Conservation (phyloP, 108 stramenopile species). For the Mayamaea pseudoterrestris region DNA sequence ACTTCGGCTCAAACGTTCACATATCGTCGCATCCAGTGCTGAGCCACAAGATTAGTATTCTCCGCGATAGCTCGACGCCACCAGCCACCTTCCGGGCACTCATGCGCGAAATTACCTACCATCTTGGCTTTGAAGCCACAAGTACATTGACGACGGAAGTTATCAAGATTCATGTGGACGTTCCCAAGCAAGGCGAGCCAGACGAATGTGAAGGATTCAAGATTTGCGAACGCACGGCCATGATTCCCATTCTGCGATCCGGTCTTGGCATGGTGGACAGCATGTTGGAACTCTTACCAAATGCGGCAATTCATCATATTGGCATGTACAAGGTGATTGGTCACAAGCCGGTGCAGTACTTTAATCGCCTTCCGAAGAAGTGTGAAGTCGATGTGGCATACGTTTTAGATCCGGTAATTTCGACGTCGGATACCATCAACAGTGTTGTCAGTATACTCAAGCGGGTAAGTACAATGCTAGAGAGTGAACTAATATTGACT, state of each 20-base stretch:
- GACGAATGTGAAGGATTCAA: conserved; percentile 46
- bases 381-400: conserved; percentile 77
- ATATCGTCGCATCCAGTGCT: conserved; percentile 67
- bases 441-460: conserved; percentile 88
- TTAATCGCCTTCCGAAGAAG: conserved; percentile 86
- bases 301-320: conserved; percentile 92
- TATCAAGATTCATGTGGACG: conserved; percentile 36
- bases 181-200: neutral
- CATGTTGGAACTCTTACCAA: conserved; percentile 90
- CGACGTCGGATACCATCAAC: conserved; percentile 76
- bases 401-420: conserved; percentile 91
- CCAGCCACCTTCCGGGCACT: conserved; percentile 75
- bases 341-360: conserved; percentile 87
- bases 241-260: conserved; percentile 90
- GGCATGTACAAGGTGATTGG: conserved; percentile 88
- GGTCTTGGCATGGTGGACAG: conserved; percentile 94
- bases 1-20: conserved; percentile 30
- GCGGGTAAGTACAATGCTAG: conserved; percentile 59
- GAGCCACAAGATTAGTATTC: conserved; percentile 61
- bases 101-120: conserved; percentile 89
- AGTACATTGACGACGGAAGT: conserved; percentile 47
- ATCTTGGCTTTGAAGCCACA: conserved; percentile 97
- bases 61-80: conserved; percentile 61
- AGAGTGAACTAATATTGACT: neutral
- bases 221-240: conserved; percentile 52